Evolutionary conservation across 805 yeast species (phyloP).

Genomic region (Torulaspora gathmanii): DNA sequence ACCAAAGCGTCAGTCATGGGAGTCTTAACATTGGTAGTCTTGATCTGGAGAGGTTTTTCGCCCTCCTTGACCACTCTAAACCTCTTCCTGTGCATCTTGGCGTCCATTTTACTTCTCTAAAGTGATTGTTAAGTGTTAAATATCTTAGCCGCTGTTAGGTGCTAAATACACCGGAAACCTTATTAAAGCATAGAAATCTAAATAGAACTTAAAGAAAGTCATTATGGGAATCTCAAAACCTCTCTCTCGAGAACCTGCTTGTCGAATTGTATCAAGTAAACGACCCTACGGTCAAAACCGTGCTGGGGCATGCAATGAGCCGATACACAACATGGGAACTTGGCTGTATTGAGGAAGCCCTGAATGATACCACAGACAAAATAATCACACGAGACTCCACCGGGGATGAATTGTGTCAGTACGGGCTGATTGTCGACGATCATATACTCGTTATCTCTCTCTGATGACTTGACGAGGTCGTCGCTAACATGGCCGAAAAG

Average conservation of each 20-base stretch:
- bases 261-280: conserved; percentile 70
- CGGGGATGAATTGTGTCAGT: conserved; percentile 60
- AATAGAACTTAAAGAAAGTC: background rate
- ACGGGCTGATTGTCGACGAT: conserved; percentile 72
- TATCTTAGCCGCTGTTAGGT: background rate
- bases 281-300: conserved; percentile 57
- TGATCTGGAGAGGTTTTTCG: conserved; percentile 19
- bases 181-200: background rate
- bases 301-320: conserved; percentile 72
- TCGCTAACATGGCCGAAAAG: conserved; percentile 74
- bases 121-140: background rate
- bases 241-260: conserved; percentile 54
- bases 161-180: background rate
- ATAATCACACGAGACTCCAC: conserved; percentile 76
- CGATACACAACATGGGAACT: conserved; percentile 67
- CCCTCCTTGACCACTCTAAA: conserved; percentile 10
- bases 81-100: conserved; percentile 13
- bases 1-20: background rate
- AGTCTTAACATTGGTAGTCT: conserved; percentile 16
- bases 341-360: conserved; percentile 68
- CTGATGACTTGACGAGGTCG: conserved; percentile 69
- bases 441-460: conserved; percentile 66
- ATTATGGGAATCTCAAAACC: conserved; percentile 36
- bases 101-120: background rate
- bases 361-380: conserved; percentile 84